Conservation (phyloP, 2,329 filamentous ascomycete species). For the Rutstroemia sp. region DNA sequence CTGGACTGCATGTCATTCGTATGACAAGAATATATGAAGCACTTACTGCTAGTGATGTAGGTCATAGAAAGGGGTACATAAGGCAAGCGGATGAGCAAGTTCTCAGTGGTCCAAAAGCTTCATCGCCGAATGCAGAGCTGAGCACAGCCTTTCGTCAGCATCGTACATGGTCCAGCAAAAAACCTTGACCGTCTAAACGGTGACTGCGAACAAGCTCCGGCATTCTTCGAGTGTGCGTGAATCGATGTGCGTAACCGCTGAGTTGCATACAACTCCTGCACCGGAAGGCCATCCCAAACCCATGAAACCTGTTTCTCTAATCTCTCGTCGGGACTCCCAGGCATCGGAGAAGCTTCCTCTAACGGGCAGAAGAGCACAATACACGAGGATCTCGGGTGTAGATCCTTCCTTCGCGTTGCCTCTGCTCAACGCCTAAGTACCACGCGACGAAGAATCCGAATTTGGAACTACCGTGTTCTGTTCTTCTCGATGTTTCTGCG, state of each 20-base stretch:
- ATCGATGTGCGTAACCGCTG: constrained; percentile 5
- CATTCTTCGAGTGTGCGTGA: background rate
- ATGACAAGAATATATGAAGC: background rate
- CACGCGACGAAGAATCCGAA: constrained; percentile 3
- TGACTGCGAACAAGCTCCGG: background rate
- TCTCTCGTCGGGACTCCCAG: background rate
- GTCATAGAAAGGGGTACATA: background rate
- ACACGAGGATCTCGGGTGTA: constrained; percentile 1
- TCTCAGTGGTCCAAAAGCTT: background rate
- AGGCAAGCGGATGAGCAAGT: background rate
- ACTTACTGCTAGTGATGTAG: background rate
- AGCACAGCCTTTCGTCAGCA: background rate
- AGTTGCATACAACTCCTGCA: background rate
- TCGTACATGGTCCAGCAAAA: background rate
- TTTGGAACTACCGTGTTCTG: background rate
- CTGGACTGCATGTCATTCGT: background rate
- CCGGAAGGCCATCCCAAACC: constrained; percentile 8
- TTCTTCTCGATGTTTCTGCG: background rate
- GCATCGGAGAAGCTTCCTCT: background rate
- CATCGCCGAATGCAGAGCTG: background rate
- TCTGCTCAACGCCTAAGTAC: constrained; percentile 7
- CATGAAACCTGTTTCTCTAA: background rate
- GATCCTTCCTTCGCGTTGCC: background rate
- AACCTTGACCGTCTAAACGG: background rate
- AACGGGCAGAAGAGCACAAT: background rate